phyloP scores from a whole-genome alignment of 2,329 filamentous ascomycete species.

The Diplodia scrobiculata region DNA sequence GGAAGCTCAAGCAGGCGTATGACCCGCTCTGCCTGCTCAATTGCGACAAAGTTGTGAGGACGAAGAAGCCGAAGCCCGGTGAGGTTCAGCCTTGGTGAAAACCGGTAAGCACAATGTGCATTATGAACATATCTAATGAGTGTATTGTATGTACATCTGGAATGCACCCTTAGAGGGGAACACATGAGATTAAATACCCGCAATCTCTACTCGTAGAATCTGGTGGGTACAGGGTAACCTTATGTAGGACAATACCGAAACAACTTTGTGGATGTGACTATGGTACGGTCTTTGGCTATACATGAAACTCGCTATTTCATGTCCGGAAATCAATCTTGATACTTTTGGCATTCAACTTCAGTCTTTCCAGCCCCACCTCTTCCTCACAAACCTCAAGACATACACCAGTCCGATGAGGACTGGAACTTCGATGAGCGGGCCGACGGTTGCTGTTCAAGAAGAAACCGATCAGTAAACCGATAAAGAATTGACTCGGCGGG shows the following conservation, averaged over 20 bases:
- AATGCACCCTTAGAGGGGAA: too few relatives aligned
- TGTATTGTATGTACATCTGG: not conserved
- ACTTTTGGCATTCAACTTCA: not conserved
- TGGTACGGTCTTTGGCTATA: not conserved
- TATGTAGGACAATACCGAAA: slow-evolving; percentile 3
- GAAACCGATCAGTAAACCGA: not conserved
- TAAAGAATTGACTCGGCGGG: not conserved
- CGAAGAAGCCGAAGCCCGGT: slow-evolving; percentile 46
- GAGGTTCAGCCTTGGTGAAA: slow-evolving; percentile 48
- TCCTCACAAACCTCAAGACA: slow-evolving; percentile 63
- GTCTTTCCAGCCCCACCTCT: slow-evolving; percentile 57
- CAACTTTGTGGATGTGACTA: not conserved
- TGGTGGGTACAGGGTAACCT: not conserved
- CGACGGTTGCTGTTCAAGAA: slow-evolving; percentile 60
- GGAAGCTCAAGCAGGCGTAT: slow-evolving; percentile 79
- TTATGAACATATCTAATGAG: not conserved
- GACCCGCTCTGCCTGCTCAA: slow-evolving; percentile 71
- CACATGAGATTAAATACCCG: not conserved
- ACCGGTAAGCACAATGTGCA: not conserved
- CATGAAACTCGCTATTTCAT: not conserved
- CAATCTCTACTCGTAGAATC: not conserved
- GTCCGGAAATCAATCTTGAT: not conserved
- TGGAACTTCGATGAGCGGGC: slow-evolving; percentile 83
- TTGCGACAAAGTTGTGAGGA: slow-evolving; percentile 66
- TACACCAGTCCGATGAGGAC: slow-evolving; percentile 78